Base-by-base conservation (phyloP, 106 monocot genomes). In the Hemerocallis citrina region DNA sequence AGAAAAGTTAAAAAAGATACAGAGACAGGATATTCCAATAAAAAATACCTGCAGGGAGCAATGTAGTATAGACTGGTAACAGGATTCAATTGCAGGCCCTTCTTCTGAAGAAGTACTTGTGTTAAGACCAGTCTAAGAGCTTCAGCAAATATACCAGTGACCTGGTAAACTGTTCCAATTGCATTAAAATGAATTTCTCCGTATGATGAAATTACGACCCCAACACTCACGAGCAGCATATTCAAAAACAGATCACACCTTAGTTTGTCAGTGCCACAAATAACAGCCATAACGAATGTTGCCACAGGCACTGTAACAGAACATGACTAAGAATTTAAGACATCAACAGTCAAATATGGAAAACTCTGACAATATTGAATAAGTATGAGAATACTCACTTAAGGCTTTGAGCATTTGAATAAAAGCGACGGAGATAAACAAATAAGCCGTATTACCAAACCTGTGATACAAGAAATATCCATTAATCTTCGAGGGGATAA, bases 351-450 rank as follows among this genome's bases (percentile, higher is more conserved):
- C 32, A 24, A 55, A 35, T 30, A 30, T 28, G 13, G 29, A 14
- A 20, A 69, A 12, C 13, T 36, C 50, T 24, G 15, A 34, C 29
- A 17, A 15, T 21, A 46, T 34, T 9, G 38, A 16, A 23, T 10
- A 22, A 62, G 40, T 52, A 23, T 12, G 62, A 5, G 34, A 48
- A 13, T 43, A 69, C 92, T 64, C 57, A 93, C 92, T 93, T 65
- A 93, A 73, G 62, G 92, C 92, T 76, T 93, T 93, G 29, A 93
- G 83, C 92, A 93, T 93, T 65, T 93, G 92, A 56, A 93, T 93
- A 55, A 93, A 93, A 38, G 92, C 92, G 7, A 93, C 92, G 54
- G 92, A 93, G 27, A 93, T 81, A 51, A 85, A 67, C 64, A 93
- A 72, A 67, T 88, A 93, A 10, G 92, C 92, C 8, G 92, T 88